A percentile compares a stretch with the other conserved stretches of the same genome.
phyloP scores from a whole-genome alignment of 2,329 filamentous ascomycete genomes.

The Cadophora luteo-olivacea region DNA sequence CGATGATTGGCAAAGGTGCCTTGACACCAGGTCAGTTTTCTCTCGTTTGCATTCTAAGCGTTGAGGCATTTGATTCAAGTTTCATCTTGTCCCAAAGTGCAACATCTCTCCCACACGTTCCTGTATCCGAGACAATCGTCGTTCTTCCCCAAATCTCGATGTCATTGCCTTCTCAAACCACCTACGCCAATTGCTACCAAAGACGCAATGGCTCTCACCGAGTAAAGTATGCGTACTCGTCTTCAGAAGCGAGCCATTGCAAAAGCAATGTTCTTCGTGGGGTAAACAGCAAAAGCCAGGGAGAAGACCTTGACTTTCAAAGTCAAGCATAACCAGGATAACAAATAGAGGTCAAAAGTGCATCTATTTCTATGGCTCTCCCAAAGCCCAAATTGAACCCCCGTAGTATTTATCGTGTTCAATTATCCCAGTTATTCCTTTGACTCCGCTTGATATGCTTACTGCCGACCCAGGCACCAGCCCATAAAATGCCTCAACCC shows the following conservation, averaged over 20 bases:
- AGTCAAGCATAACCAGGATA: background rate
- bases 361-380: background rate
- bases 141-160: background rate
- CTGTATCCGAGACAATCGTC: background rate
- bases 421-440: background rate
- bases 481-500: slow-evolving; percentile 8
- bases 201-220: background rate
- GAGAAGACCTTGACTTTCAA: background rate
- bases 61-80: background rate
- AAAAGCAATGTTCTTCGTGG: background rate
- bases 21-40: background rate
- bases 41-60: background rate
- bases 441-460: background rate
- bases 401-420: slow-evolving; percentile 2
- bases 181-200: background rate
- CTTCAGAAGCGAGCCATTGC: background rate
- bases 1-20: background rate
- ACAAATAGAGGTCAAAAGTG: background rate
- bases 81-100: background rate
- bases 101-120: background rate
- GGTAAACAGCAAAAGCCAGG: background rate
- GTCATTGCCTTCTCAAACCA: background rate
- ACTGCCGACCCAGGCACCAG: background rate
- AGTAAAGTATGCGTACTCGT: background rate
- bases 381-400: background rate